phyloP scores from a whole-genome alignment of 257 asterid species.

The Orobanche coerulescens region DNA sequence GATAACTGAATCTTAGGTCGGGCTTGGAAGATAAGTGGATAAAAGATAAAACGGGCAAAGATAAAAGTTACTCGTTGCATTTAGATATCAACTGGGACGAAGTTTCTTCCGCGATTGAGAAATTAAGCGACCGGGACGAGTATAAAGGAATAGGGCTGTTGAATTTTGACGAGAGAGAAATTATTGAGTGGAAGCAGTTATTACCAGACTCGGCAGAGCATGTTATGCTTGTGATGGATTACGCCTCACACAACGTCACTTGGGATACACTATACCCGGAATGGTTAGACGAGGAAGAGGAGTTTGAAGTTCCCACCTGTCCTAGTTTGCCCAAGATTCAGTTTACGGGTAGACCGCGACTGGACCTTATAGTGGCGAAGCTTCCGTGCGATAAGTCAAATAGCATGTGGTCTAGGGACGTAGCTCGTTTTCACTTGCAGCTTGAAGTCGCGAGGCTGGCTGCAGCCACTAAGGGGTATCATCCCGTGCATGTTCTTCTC shows the following conservation, averaged over 20 bases:
- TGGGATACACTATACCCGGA: slow-evolving; percentile 94
- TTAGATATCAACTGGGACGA: slow-evolving; percentile 68
- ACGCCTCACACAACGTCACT: slow-evolving; percentile 44
- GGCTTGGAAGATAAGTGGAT: slow-evolving; percentile 44
- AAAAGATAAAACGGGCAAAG: slow-evolving; percentile 33
- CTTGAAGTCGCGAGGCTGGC: slow-evolving; percentile 80
- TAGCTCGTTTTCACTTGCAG: slow-evolving; percentile 84
- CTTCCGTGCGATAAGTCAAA: slow-evolving; percentile 70
- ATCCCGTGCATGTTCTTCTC: slow-evolving; percentile 56
- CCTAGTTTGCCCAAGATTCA: slow-evolving; percentile 56
- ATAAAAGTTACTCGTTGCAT: slow-evolving; percentile 43
- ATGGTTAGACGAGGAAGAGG: slow-evolving; percentile 97
- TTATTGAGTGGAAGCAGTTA: slow-evolving; percentile 43
- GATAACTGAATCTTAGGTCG: slow-evolving; percentile 32
- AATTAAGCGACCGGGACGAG: slow-evolving; percentile 43
- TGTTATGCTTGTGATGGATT: slow-evolving; percentile 43
- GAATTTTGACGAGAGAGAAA: slow-evolving; percentile 67
- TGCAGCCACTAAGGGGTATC: slow-evolving; percentile 60
- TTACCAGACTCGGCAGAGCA: slow-evolving; percentile 78
- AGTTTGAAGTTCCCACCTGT: slow-evolving; percentile 72
- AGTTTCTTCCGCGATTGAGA: slow-evolving; percentile 44
- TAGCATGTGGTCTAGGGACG: slow-evolving; percentile 78
- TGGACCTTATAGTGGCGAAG: slow-evolving; percentile 74
- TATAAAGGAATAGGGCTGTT: slow-evolving; percentile 63
- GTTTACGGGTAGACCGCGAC: slow-evolving; percentile 57